Percentiles rank a stretch among this genome's conserved stretches.
Evolutionary conservation across 108 stramenopile species (phyloP).

Genomic region (Mediolabrus comicus): DNA sequence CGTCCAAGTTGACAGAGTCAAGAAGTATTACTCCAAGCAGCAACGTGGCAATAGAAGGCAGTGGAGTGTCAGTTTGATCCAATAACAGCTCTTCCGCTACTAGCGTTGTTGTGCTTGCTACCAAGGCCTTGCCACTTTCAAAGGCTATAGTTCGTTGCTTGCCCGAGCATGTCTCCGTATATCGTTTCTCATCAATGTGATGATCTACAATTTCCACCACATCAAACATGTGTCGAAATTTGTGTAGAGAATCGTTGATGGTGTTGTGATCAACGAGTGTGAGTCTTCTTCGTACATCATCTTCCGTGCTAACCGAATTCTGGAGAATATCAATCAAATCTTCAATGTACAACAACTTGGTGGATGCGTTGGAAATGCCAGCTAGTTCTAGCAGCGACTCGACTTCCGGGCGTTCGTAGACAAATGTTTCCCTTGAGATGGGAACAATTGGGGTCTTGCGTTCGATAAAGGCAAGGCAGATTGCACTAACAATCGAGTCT

Average conservation of each 20-base stretch:
- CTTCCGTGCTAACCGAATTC: not conserved
- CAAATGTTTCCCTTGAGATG: conserved; percentile 33
- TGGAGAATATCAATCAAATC: conserved; percentile 17
- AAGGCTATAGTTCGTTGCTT: conserved; percentile 65
- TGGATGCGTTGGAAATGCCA: conserved; percentile 37
- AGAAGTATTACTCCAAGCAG: conserved; percentile 78
- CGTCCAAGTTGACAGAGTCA: conserved; percentile 78
- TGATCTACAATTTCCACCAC: conserved; percentile 80
- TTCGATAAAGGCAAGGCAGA: conserved; percentile 67
- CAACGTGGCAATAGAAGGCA: conserved; percentile 44
- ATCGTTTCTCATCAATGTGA: conserved; percentile 65
- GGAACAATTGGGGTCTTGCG: conserved; percentile 38
- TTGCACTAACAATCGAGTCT: conserved; percentile 75
- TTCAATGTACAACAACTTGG: conserved; percentile 49
- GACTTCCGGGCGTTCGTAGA: conserved; percentile 60
- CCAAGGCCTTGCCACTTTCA: conserved; percentile 41
- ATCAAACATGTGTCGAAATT: conserved; percentile 24
- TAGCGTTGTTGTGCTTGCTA: conserved; percentile 65
- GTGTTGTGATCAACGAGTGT: conserved; percentile 82
- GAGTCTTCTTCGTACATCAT: not conserved
- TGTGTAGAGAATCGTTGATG: conserved; percentile 17
- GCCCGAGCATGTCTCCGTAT: conserved; percentile 49
- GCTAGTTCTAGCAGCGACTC: conserved; percentile 56
- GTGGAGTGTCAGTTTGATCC: conserved; percentile 9
- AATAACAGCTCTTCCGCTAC: conserved; percentile 54